Conservation (phyloP, 768 basidiomycete species). For the Phylloporus rhodoxanthus region DNA sequence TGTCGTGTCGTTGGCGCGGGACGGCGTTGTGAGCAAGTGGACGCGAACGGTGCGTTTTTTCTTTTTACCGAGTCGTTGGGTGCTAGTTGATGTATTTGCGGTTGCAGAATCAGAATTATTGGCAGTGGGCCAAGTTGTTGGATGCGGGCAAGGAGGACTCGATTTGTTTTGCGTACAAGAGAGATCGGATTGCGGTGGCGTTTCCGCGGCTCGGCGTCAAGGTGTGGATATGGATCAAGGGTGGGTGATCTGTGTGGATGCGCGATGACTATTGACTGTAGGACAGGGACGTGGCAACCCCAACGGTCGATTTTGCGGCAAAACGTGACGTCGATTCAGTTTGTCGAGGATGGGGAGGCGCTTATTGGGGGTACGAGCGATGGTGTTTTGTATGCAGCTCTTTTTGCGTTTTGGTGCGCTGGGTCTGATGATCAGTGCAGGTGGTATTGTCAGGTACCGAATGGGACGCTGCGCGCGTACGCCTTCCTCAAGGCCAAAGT, state of each 20-base stretch:
- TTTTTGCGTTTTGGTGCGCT: not conserved
- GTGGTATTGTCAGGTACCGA: conserved; percentile 65
- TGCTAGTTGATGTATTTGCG: not conserved
- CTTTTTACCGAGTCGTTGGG: not conserved
- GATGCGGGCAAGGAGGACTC: conserved; percentile 44
- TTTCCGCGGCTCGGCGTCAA: conserved; percentile 55
- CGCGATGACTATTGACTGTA: conserved; percentile 1
- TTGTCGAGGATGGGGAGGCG: conserved; percentile 57
- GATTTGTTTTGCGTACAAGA: conserved; percentile 48
- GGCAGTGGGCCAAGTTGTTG: conserved; percentile 53
- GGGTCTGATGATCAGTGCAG: conserved; percentile 31
- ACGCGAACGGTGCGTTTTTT: conserved; percentile 43
- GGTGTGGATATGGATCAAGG: conserved; percentile 58
- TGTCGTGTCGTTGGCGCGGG: conserved; percentile 50
- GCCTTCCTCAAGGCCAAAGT: conserved; percentile 54
- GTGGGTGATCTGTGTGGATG: conserved; percentile 26
- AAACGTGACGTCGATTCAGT: conserved; percentile 58
- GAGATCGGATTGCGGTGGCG: conserved; percentile 58
- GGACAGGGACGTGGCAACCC: conserved; percentile 53
- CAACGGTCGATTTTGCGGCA: conserved; percentile 60
- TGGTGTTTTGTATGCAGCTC: conserved; percentile 51
- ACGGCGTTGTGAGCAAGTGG: conserved; percentile 58
- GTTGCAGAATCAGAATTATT: conserved; percentile 43
- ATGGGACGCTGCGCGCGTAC: conserved; percentile 57
- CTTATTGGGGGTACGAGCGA: conserved; percentile 66